Evolutionary conservation across 331 rosid genomes (phyloP), one percentile per base, ranked within the genome.

Genomic region (Ulmus americana): DNA sequence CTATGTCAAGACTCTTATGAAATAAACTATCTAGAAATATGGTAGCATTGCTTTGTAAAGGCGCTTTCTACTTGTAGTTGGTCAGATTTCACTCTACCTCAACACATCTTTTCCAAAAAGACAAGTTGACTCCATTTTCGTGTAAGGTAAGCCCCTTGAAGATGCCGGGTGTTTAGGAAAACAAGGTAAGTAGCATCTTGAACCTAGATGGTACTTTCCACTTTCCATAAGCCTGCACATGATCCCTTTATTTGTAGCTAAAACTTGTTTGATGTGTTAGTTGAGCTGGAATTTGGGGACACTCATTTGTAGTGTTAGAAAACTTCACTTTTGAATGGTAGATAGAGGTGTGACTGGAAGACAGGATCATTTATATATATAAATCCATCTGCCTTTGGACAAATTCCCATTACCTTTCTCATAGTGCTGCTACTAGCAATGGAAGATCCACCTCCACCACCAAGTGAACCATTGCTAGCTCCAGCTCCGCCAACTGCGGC

Each of bases 371-470:
- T 61, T 6, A 35, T 14, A 7, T 7, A 71, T 48, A 49, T 72
- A 45, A 5, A 64, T 61, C 39, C 46, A 50, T 50, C 28, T 14
- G 3, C 6, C 14, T 50, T 53, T 11, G 11, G 40, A 8, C 10
- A 15, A 56, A 45, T 8, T 57, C 28, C 45, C 28, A 16, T 44
- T 45, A 45, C 38, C 40, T 1, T 20, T 12, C 1, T 43, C 8
- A 16, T 20, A 45, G 8, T 55, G 22, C 10, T 28, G 10, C 6
- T 38, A 6, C 44, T 22, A 20, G 69, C 48, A 56, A 84, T 86
- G 91, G 95, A 84, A 6, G 80, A 79, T 77, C 81, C 83, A 8
- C 80, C 84, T 55, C 88, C 77, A n/a, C 74, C 78, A 0, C 61
- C 73, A 8, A 70, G 54, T 50, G 57, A 74, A 15, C 91, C 86